Evolutionary conservation across 495 filamentous ascomycete species (phyloP), one percentile per base, ranked within the genome.

Genomic region (Hypoxylon perforatum): DNA sequence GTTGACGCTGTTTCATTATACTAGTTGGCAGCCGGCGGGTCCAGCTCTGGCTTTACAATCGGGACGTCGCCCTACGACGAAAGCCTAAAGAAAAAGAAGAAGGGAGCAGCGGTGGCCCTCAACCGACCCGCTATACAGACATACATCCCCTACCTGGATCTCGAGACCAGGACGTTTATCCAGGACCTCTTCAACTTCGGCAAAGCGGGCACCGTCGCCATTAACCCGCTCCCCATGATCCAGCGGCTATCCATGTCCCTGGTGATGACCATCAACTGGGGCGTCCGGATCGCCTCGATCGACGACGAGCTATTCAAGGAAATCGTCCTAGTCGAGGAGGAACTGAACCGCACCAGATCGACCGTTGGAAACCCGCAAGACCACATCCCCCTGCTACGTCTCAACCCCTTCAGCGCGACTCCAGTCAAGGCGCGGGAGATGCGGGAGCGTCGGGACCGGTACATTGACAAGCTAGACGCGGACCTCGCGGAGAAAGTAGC

Each of bases 331-430:
- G 87, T 89, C 33, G 87, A 89, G 50, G 86, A 86, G 52, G 82
- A 82, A 47, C 83, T 89, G 41, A 85, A 82, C 70, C 80, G 77
- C 42, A 85, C 88, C 52, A 77, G 86, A 23, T 86, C 81, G 35
- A 89, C 86, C 11, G 86, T 86, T 0, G 85, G 86, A 12, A 89
- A 89, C 53, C 61, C 86, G 18, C 87, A 89, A 67, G 87, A 90
- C 55, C 89, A 89, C 61, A 84, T 90, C 10, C 86, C 87, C 14
- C 67, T 89, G 0, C 67, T 90, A 30, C 78, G 86, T 1, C 65
- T 88, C 12, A 86, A 87, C 58, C 86, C 87, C 0, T 81, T 87
- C 55, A 88, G 71, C 57, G 68, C 71, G 17, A 83, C 80, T 5
- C 81, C 82, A 0, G 72, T 73, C 33, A 83, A 81, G 58, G 86